Base-by-base conservation (phyloP, 1,139 yeast species). In the Nematodospora anomalae region DNA sequence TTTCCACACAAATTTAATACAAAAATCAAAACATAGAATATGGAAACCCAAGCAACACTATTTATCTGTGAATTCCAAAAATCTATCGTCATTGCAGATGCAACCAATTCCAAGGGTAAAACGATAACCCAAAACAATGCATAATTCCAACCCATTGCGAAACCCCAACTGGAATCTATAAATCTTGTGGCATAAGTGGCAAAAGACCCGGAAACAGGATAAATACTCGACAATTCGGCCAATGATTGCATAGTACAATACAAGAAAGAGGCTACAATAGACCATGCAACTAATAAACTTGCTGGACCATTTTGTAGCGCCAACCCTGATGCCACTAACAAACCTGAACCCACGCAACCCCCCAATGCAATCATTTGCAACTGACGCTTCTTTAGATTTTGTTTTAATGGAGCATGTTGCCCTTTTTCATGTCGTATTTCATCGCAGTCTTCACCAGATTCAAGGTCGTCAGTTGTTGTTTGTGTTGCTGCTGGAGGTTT, bases 151-250 rank as follows among this genome's bases (percentile, higher is more conserved):
- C 83, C 87, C 66, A 79, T 75, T 26, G 86, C 81, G 57, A 86
- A 86, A 28, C 88, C 89, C 77, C 84, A 78, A 8, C 87, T 73
- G 2, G 83, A 80, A 50, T 80, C 82, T 24, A 82, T 68, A 47
- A 83, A 83, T 45, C 84, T 67, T 3, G 83, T 72, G 46, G 82
- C 74, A 54, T 77, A 80, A 28, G 80, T 79, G 43, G 79, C 76
- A 57, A 83, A 82, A n/a, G 86, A 81, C 50, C 89, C 89, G 20
- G 80, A 70, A 26, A 80, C 78, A 8, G 90, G 89, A 58, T 73
- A 79, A 11, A 78, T 68, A 26, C 83, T 78, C 24, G 83, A 79
- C 48, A 83, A 58, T 55, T 83, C 90, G 36, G 87, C 85, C 40
- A 83, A 63, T 30, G 83, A 75, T 48, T 80, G 83, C 66, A 83